These are phyloP conservation scores for Marchantia polymorpha DNA, from an alignment of 225 moss, liverwort and hornwort species.

Conservation along the genomic window DNA sequence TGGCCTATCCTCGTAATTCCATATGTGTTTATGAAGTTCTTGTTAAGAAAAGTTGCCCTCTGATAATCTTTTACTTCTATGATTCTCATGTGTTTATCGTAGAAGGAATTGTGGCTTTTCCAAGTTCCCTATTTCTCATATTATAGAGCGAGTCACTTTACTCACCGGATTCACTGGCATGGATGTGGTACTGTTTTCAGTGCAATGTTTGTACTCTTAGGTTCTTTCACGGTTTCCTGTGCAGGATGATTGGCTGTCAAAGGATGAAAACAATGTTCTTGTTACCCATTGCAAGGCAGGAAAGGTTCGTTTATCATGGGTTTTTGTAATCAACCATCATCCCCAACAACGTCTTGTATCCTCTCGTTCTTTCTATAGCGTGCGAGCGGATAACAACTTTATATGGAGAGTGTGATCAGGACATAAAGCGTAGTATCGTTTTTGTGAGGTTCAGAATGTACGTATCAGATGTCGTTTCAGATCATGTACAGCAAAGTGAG, in stretches of 20 bases:
- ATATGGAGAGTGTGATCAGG: not conserved
- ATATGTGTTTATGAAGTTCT: no score
- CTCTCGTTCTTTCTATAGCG: not conserved
- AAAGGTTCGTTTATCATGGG: constrained; percentile 37
- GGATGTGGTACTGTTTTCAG: not conserved
- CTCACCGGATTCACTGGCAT: not conserved
- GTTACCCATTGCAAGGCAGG: constrained; percentile 69
- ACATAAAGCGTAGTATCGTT: not conserved
- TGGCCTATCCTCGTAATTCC: no score
- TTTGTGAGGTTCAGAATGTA: not conserved
- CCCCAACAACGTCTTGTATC: no score
- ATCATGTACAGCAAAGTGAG: not conserved
- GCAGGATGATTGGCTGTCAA: constrained; percentile 58
- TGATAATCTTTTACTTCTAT: no score
- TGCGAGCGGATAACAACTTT: not conserved
- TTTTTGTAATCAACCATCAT: not conserved
- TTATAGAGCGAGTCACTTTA: not conserved
- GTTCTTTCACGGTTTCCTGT: not conserved
- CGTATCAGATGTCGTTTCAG: not conserved
- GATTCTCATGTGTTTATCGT: not conserved
- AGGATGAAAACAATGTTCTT: constrained; percentile 52
- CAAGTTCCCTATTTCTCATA: not conserved
- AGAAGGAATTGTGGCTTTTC: not conserved
- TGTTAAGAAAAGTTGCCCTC: no score
- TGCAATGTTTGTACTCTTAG: not conserved